Base-by-base conservation (phyloP, 169 alveolate species). In the Plasmodium gonderi region DNA sequence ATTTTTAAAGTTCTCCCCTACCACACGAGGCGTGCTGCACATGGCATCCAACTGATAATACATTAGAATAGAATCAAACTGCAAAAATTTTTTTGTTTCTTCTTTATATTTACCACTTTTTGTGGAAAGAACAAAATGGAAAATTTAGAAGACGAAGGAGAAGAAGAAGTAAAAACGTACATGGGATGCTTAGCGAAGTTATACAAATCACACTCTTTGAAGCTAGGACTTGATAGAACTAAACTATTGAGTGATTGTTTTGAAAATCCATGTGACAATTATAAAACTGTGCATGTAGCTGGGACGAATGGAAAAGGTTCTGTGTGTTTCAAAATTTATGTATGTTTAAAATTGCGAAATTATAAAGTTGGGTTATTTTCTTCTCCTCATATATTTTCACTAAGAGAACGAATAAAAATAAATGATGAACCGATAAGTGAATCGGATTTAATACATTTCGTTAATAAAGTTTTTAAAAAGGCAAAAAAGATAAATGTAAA, bases 231-330 rank as follows among this genome's bases (percentile, higher is more conserved):
- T n/a, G 74, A 69, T 9, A 51, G 87, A 20, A 44, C 78, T 9
- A 45, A 76, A 29, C 17, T 44, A 60, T 20, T 95, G 51, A 90
- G 89, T 26, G 85, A 79, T 65, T 49, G 85, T 36, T 82, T 96
- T 20, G 97, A 95, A 7, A 94, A 96, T 64, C 98, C 98, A 33
- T 93, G 96, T 9, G 74, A 93, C 12, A 68, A 77, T 5, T 95
- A 94, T 51, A 92, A 96, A 89, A 82, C 87, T 60, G 91, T 98
- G 0, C 99, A 98, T 68, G 93, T 98, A 31, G 97, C 98, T 9
- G 99, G 99, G 8, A 97, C 99, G 4, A 97, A 97, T 92, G 99
- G 99, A 45, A 97, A 97, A 93, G 98, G 98, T 0, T 96, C 99
- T 14, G 98, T 97, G 5, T 76, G 97, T 9, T 47, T 89, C 64